Conservation (phyloP, 2,329 filamentous ascomycete species). For the Diaporthe caulivora region DNA sequence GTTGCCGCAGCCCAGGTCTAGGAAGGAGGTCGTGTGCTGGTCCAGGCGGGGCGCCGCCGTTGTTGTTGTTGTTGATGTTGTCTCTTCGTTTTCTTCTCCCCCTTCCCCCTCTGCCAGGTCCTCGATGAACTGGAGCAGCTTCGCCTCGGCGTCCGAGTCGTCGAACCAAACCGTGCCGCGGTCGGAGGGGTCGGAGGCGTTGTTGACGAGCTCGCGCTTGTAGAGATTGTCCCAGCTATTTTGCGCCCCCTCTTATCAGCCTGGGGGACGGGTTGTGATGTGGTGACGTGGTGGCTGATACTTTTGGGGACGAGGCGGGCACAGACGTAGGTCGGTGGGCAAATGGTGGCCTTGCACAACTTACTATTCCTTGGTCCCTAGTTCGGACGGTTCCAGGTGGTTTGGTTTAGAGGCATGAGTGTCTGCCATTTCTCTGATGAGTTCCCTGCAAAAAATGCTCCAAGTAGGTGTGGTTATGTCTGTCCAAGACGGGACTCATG, state of each 20-base stretch:
- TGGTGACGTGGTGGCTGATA: not conserved
- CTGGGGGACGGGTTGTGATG: conserved; percentile 20
- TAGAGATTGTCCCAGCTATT: conserved; percentile 83
- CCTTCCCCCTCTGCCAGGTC: conserved; percentile 42
- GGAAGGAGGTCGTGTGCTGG: conserved; percentile 66
- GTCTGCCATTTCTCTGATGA: conserved; percentile 23
- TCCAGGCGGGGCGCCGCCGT: conserved; percentile 31
- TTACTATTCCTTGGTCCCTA: conserved; percentile 94
- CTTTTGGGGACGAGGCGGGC: not conserved
- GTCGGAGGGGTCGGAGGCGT: conserved; percentile 78
- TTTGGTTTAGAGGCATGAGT: conserved; percentile 58
- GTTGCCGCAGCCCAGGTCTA: conserved; percentile 95
- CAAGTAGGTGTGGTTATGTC: not conserved
- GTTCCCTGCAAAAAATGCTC: too few species aligned
- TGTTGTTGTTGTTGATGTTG: not conserved
- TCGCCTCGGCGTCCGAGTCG: conserved; percentile 88
- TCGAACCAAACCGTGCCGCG: conserved; percentile 97
- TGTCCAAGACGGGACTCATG: not conserved
- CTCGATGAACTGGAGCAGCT: conserved; percentile 78
- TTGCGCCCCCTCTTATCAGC: not conserved
- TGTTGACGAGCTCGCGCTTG: conserved; percentile 77
- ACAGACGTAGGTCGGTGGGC: not conserved
- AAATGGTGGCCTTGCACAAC: conserved; percentile 46
- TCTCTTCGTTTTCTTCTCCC: not conserved
- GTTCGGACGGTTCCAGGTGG: conserved; percentile 79